These are phyloP conservation scores for Strobilomyces confusus DNA, from an alignment of 768 basidiomycete species.

Conservation along the genomic window DNA sequence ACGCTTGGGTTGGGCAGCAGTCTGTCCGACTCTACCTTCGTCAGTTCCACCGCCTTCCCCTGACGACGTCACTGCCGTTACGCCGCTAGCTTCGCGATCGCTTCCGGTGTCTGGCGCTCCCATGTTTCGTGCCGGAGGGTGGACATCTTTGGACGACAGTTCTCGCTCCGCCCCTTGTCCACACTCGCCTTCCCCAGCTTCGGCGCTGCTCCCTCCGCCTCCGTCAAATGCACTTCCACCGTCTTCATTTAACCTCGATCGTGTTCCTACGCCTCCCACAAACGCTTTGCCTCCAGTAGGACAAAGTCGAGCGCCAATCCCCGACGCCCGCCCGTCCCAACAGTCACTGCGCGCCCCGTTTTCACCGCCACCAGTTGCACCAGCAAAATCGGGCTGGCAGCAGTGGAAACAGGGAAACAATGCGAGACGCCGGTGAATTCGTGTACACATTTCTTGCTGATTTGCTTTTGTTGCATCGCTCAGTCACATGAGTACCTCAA, in stretches of 20 bases:
- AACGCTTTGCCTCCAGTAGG: constrained; percentile 4
- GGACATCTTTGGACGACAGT: constrained; percentile 58
- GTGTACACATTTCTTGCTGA: background rate
- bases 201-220: constrained; percentile 16
- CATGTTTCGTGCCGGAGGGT: constrained; percentile 58
- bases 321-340: constrained; percentile 12
- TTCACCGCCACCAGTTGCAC: constrained; percentile 19
- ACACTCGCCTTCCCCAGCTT: constrained; percentile 16
- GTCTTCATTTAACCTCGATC: constrained; percentile 1
- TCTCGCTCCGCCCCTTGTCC: constrained; percentile 27
- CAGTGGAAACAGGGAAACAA: constrained; percentile 37
- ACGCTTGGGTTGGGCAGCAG: constrained; percentile 15
- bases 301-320: background rate
- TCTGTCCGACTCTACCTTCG: constrained; percentile 22
- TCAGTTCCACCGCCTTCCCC: constrained; percentile 7
- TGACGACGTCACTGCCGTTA: constrained; percentile 4
- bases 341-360: constrained; percentile 10
- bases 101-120: constrained; percentile 32
- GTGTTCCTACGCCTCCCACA: constrained; percentile 1
- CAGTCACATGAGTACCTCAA: background rate
- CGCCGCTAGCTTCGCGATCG: constrained; percentile 17
- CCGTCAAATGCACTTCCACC: constrained; percentile 7
- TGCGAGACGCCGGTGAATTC: constrained; percentile 19
- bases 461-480: background rate
- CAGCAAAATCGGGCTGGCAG: constrained; percentile 49